Base-by-base conservation (phyloP, 2,329 filamentous ascomycete species). In the Phialophora chinensis region DNA sequence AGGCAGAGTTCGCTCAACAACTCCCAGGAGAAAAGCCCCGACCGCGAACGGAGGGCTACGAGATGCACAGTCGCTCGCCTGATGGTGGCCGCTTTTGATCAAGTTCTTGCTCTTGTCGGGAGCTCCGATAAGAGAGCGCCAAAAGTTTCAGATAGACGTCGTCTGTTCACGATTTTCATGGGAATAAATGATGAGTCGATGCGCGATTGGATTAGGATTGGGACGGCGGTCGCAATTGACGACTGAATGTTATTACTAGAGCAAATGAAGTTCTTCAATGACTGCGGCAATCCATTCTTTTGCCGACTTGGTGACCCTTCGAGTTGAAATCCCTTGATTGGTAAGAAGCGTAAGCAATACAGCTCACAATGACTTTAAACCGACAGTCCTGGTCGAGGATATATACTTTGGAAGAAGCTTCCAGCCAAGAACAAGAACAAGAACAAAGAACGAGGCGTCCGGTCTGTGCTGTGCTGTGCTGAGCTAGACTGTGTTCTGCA, bases 11-110 rank as follows among this genome's bases (percentile, higher is more conserved):
- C 12, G n/a, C 57, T 29, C 62, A 61, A 27, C 49, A 10, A 8
- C 56, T 61, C 20, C 56, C 63, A 17, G 66, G 62, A n/a, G 70
- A 72, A 52, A 72, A 72, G 64, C 53, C 63, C 33, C 62, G 67
- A 33, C 63, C 63, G 17, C 53, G 58, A 33, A 61, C 42, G 20
- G 38, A 66, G 35, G 65, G 63, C 8, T 72, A 72, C 49, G 71
- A 72, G 53, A 67, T 71, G 64, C 69, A 72, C 23, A 42, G 59
- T 27, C 63, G 63, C 23, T 52, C 59, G 14, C 27, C 29, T 25
- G 59, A 53, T 11, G 31, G 47, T 5, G 49, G 31, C 11, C 59
- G 59, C 35, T 31, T 50, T 20, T 61, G 20, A 38, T 7, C 3
- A 20, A 23, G n/a, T 12, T 25, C 7, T 44, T 44, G 29, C 8